Base-by-base conservation (phyloP, 257 asterid species). In the Salvia hispanica region DNA sequence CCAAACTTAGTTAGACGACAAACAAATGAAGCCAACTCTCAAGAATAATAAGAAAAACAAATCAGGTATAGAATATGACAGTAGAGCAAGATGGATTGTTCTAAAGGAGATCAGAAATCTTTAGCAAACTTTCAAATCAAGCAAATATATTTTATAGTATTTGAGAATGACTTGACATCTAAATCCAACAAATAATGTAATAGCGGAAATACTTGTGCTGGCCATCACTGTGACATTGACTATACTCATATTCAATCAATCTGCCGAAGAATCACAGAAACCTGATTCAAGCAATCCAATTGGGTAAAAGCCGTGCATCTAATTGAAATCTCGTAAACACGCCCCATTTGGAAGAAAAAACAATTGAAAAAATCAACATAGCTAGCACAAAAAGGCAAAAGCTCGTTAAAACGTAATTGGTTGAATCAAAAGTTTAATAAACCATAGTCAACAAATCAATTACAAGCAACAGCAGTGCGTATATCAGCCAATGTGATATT, bases 31-130 rank as follows among this genome's bases (percentile, higher is more conserved):
- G 57, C 45, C 40, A 45, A 58, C 25, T 48, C 45, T 48, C 45
- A 62, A 43, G 13, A 44, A 61, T 64, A 66, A 13, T 61, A 54
- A n/a, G 57, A 47, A 11, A 25, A 25, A 25, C 31, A 34, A 45
- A 43, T 39, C 48, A 37, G 54, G 58, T 43, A 58, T 66, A 53
- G 46, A 56, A 48, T 67, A 67, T 52, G 58, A 70, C 44, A 3
- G 16, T 34, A 61, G 60, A 61, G 42, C 54, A 52, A 46, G 39
- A 52, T 43, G 47, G 3, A 46, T 58, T 25, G 5, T n/a, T 37
- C 45, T 59, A 43, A 15, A 15, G 8, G 60, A 47, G 33, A 58
- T 16, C 7, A 48, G 28, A 55, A 73, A 28, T 15, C 40, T 39
- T 61, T 33, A 9, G 33, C 47, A 66, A 62, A 31, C 45, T 16